Evolutionary conservation across 352 stramenopile genomes (phyloP), one percentile per base, ranked within the genome.

Genomic region (Globisporangium perplexum): DNA sequence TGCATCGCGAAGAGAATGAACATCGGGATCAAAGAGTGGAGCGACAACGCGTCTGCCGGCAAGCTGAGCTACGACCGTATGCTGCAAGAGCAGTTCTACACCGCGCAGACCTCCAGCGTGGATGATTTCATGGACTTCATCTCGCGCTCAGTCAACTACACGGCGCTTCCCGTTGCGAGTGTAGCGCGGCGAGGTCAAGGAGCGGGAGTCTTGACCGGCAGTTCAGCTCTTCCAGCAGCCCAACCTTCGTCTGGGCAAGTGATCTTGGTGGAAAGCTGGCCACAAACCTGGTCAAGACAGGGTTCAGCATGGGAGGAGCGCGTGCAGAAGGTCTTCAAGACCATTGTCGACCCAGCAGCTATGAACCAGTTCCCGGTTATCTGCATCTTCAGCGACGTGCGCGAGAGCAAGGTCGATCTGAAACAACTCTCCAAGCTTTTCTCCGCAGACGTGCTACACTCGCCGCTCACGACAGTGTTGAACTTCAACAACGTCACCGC

Each of bases 121-220:
- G 74, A 90, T 39, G 79, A 94, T 63, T 92, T 94, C 57, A 71
- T 69, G 26, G 76, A 90, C 38, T 94, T 94, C 50, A 77, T 94
- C 51, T 63, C 81, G 49, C 74, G 77, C 23, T 88, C 78, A 0
- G 68, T 80, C 28, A 79, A 67, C 23, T 94, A 94, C 47, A 62
- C 77, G n/a, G 67, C 74, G 15, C 72, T 94, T 31, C 60, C 65
- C 17, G 46, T 86, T 15, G 55, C 26, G 11, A 35, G 12, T 18
- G 50, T 41, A 50, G 36, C 36, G 38, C 52, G 55, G 6, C 26
- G 48, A 15, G 15, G 45, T 20, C 33, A 39, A 18, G 18, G 33
- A 39, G 14, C 14, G 18, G 12, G 33, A 18, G 12, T 12, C 33
- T 39, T 12, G 33, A 39, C 3, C 33, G 31, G 31, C 15, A 38